These are phyloP conservation scores for Trichomonascus vanleenenianus DNA, from an alignment of 805 yeast genomes.

Conservation along the genomic window DNA sequence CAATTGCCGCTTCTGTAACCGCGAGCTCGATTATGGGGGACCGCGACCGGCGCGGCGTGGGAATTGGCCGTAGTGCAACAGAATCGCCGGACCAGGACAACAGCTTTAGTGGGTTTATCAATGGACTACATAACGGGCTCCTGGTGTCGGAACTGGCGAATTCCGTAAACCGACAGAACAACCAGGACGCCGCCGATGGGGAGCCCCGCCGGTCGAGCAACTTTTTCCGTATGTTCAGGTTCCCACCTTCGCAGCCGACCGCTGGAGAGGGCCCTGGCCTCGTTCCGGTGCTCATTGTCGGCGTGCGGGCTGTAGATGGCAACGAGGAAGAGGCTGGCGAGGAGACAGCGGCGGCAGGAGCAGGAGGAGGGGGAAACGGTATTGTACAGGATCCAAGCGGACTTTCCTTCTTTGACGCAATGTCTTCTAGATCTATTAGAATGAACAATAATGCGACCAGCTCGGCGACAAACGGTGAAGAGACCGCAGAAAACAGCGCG, in stretches of 20 bases:
- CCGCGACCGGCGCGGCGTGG: background rate
- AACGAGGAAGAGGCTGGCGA: constrained; percentile 10
- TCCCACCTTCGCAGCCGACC: constrained; percentile 25
- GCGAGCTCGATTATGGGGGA: constrained; percentile 33
- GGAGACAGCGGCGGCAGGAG: too few relatives aligned
- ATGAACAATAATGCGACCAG: constrained; percentile 1
- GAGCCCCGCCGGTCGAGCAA: constrained; percentile 2
- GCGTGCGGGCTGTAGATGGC: constrained; percentile 37
- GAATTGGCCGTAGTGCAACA: background rate
- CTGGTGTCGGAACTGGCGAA: constrained; percentile 33
- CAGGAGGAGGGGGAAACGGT: too few relatives aligned
- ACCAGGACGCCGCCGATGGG: constrained; percentile 5
- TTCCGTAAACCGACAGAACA: constrained; percentile 3
- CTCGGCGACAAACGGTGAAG: background rate
- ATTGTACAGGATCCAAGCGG: background rate
- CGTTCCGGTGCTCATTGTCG: constrained; percentile 43
- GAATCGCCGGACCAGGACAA: constrained; percentile 26
- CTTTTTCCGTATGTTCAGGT: constrained; percentile 29
- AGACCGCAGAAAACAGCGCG: too few relatives aligned
- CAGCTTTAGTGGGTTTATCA: constrained; percentile 39
- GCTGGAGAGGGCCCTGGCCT: constrained; percentile 14
- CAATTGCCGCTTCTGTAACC: constrained; percentile 40
- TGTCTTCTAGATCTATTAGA: constrained; percentile 8
- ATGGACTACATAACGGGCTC: constrained; percentile 34
- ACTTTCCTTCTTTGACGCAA: constrained; percentile 13